phyloP scores from a whole-genome alignment of 805 yeast species.

The Zygoascus biomembranicola region DNA sequence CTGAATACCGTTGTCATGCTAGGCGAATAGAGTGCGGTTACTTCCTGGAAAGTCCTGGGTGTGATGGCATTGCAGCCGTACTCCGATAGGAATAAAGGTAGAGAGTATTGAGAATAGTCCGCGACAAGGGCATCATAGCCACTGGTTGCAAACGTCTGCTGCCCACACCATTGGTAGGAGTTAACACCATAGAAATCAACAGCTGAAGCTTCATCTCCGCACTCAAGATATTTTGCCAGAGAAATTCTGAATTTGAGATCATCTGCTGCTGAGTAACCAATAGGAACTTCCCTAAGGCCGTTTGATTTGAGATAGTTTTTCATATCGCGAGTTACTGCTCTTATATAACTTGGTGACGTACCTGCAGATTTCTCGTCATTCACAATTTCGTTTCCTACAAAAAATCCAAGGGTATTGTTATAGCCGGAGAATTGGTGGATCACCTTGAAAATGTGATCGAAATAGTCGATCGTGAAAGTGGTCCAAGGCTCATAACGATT shows the following conservation, averaged over 20 bases:
- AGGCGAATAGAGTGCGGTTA: constrained; percentile 55
- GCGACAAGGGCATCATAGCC: constrained; percentile 65
- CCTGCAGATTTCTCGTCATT: constrained; percentile 63
- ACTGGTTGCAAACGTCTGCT: constrained; percentile 70
- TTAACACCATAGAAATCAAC: constrained; percentile 76
- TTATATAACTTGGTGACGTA: constrained; percentile 64
- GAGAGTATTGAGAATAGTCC: constrained; percentile 58
- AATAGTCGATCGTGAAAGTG: constrained; percentile 60
- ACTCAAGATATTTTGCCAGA: constrained; percentile 71
- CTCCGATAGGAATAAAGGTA: constrained; percentile 85
- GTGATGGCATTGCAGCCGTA: constrained; percentile 80
- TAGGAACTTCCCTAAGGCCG: constrained; percentile 63
- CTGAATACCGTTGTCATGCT: constrained; percentile 71
- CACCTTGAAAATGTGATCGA: constrained; percentile 68
- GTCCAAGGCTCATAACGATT: constrained; percentile 94
- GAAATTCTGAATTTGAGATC: constrained; percentile 71
- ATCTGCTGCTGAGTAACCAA: constrained; percentile 96
- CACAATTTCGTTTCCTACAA: constrained; percentile 91
- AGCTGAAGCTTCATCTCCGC: constrained; percentile 46
- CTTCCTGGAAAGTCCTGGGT: constrained; percentile 76
- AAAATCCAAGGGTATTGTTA: constrained; percentile 88
- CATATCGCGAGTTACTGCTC: constrained; percentile 74
- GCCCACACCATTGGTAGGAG: constrained; percentile 81
- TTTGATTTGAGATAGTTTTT: constrained; percentile 57
- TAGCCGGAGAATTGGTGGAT: constrained; percentile 75